Conservation (phyloP, 768 basidiomycete species). For the Coprinopsis cinerea region DNA sequence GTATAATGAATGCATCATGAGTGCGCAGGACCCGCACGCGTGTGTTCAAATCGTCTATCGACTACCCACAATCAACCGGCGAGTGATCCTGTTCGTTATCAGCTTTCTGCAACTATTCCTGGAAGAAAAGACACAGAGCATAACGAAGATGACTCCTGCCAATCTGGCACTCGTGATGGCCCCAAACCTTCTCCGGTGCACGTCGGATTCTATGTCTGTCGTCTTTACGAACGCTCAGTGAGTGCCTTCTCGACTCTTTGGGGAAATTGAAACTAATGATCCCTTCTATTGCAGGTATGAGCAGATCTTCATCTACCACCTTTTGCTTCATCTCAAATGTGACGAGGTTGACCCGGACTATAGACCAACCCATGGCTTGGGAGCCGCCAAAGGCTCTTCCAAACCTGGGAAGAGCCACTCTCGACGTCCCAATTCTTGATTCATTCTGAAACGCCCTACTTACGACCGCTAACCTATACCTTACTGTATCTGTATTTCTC, state of each 20-base stretch:
- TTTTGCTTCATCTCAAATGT: slow-evolving; percentile 76
- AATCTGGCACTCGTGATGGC: slow-evolving; percentile 91
- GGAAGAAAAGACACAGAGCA: slow-evolving; percentile 61
- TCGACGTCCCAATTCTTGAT: slow-evolving; percentile 32
- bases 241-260: slow-evolving; percentile 26
- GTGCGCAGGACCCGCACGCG: slow-evolving; percentile 57
- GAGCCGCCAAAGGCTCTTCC: slow-evolving; percentile 50
- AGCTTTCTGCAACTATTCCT: slow-evolving; percentile 90
- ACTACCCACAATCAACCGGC: slow-evolving; percentile 80
- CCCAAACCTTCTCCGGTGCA: slow-evolving; percentile 83
- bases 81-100: slow-evolving; percentile 82
- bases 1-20: slow-evolving; percentile 85
- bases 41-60: slow-evolving; percentile 71
- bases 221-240: slow-evolving; percentile 92
- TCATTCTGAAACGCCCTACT: not conserved
- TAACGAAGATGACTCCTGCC: slow-evolving; percentile 86
- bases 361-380: slow-evolving; percentile 72
- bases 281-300: slow-evolving; percentile 55
- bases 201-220: slow-evolving; percentile 79
- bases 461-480: too few species aligned
- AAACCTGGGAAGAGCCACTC: slow-evolving; percentile 52
- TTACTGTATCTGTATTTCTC: too few species aligned
- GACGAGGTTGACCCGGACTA: slow-evolving; percentile 72
- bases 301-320: slow-evolving; percentile 81
- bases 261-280: slow-evolving; percentile 6